Base-by-base conservation (phyloP, 139 green algal species). In the Limnomonas spitsbergensis region DNA sequence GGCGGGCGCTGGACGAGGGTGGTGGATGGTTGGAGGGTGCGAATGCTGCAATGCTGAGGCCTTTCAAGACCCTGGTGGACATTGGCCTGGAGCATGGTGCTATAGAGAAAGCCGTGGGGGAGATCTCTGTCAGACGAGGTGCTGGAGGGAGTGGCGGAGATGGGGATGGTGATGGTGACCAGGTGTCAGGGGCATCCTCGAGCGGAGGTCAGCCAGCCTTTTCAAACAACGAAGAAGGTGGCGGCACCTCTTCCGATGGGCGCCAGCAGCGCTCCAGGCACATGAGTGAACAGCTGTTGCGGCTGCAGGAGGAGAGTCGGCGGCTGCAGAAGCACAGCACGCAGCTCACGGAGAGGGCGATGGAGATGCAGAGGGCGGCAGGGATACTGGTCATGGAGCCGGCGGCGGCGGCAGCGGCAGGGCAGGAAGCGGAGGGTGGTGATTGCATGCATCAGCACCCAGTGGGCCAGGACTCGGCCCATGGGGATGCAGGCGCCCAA, bases 301-400 rank as follows among this genome's bases (percentile, higher is more conserved):
- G 78, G 53, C 83, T 88, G 47, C 83, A 88, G 69, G 77, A 85
- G 54, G 83, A 88, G 80, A 83, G 76, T 14, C 66, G 77, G 37
- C 40, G 66, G 53, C 74, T 88, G 74, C 83, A 88, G 83, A 40
- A 78, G 69, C 80, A 84, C 39, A 84, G 77, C 69, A 26, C 53
- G 40, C 2, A 68, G 9, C 74, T 88, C 53, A 80, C 81, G 69
- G 67, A 85, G 78, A 73, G 83, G 4, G 80, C 83, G 2, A 69
- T 80, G n/a, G 83, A 83, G 37, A 84, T 85, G 74, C 24, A 74
- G 37, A 39, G 53, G 53, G 47, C 36, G 36, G 78, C 73, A n/a
- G 78, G 78, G 2, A 42, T 83, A 20, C 20, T 61, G 47, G 47
- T 61, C 14, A 14, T n/a, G n/a, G n/a, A n/a, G n/a, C n/a, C n/a